Evolutionary conservation across 257 asterid genomes (phyloP), one percentile per base, ranked within the genome.

Genomic region (Paraleonurus japonicus): DNA sequence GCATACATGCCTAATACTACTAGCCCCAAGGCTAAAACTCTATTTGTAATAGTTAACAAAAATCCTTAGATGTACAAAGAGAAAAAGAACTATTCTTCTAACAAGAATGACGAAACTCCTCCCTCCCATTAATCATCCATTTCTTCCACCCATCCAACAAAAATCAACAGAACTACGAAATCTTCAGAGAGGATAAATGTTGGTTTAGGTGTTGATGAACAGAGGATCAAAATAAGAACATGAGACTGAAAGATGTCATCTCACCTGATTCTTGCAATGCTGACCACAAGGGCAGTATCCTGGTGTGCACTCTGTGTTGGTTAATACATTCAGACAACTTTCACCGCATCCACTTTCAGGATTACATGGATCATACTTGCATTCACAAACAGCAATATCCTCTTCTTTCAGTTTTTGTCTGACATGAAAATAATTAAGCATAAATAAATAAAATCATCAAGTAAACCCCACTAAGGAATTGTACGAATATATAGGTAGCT

Each of bases 281-380:
- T 84, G 79, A 59, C 77, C 71, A 72, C 97, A 93, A 50, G 89
- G 95, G 68, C 97, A 93, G 79, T 85, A 84, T 66, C 92, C 96
- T 39, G 85, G 90, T 30, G 94, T 89, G 87, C 98, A 93, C 77
- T 93, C 98, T 28, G 96, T 93, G 96, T 76, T 89, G 75, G 98
- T 93, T 65, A 90, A 79, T 16, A 83, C 85, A 84, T 93, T 93
- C 92, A 90, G 83, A 79, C 98, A 93, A 76, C 87, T 73, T 70
- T 94, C 98, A 8, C 95, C 97, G 80, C 98, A 94, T 48, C 97
- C 89, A 81, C 91, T 87, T 74, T 87, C 96, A 65, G 95, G 84
- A 77, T 86, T 82, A 78, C 59, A 53, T 67, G 73, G 75, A 64
- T 85, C 84, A 79, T 84, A 84, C 65, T 86, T 86, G 87, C 98